phyloP scores from a whole-genome alignment of 176 grass and related monocot genomes.

The Melocanna baccifera region DNA sequence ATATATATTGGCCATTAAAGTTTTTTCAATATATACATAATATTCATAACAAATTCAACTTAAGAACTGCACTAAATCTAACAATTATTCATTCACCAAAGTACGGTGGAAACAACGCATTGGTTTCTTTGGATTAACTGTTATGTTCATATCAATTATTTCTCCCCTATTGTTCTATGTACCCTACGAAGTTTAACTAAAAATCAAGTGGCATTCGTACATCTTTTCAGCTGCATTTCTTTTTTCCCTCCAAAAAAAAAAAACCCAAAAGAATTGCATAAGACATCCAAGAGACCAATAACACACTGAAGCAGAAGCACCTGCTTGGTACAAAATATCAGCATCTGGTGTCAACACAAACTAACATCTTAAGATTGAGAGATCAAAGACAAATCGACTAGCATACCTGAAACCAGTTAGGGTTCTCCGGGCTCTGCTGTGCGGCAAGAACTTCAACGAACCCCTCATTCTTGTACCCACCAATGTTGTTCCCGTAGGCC shows the following conservation, averaged over 20 bases:
- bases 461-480: slow-evolving; percentile 92
- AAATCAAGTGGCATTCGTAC: background rate
- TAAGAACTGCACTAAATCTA: background rate
- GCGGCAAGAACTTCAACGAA: slow-evolving; percentile 98
- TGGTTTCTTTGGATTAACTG: background rate
- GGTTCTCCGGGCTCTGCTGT: slow-evolving; percentile 94
- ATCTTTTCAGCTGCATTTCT: background rate
- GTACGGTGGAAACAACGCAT: background rate
- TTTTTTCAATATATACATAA: too few species aligned
- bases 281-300: background rate
- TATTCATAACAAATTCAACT: too few species aligned
- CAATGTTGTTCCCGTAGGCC: slow-evolving; percentile 88
- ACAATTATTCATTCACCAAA: background rate
- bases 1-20: too few species aligned
- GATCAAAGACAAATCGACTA: background rate
- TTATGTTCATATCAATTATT: background rate
- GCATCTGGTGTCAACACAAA: background rate
- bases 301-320: background rate
- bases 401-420: slow-evolving; percentile 96
- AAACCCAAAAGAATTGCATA: background rate
- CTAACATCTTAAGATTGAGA: background rate
- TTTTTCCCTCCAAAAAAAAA: background rate
- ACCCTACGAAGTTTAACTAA: background rate
- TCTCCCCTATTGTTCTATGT: background rate
- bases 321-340: background rate